Percentiles rank a stretch among this genome's conserved stretches.
Conservation (phyloP, 2,329 filamentous ascomycete species). For the Fusarium multiceps region DNA sequence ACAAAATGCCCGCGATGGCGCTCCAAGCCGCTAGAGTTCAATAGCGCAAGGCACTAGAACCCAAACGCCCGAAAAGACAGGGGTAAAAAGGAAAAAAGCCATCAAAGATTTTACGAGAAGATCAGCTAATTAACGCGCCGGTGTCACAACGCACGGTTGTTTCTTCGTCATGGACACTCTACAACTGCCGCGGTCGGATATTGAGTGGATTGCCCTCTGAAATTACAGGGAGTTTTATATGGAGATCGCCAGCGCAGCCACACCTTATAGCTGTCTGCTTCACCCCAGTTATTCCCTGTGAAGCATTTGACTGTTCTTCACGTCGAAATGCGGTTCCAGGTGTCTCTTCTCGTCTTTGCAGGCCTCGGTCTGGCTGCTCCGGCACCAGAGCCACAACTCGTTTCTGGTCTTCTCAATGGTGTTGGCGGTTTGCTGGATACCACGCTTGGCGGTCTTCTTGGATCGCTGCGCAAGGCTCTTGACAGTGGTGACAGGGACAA, state of each 20-base stretch:
- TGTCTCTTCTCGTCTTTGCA: not conserved
- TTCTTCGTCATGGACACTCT: not conserved
- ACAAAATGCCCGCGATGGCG: not conserved
- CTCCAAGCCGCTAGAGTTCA: not conserved
- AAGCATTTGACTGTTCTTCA: not conserved
- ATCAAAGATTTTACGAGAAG: not conserved
- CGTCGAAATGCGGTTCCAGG: not conserved
- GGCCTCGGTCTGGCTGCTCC: not conserved
- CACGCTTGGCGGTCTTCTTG: not conserved
- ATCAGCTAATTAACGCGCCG: not conserved
- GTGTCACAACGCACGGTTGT: not conserved
- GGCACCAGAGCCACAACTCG: not conserved
- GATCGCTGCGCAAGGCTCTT: not conserved
- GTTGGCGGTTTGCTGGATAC: not conserved
- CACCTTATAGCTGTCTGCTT: not conserved
- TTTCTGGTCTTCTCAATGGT: not conserved
- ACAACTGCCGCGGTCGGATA: not conserved
- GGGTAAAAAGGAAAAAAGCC: not conserved
- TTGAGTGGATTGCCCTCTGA: not conserved
- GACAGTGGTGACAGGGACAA: not conserved
- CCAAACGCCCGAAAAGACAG: not conserved
- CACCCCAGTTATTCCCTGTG: not conserved
- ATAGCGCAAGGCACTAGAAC: constrained; percentile 6
- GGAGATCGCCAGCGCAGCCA: not conserved
- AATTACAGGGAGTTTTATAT: not conserved